Evolutionary conservation across 768 basidiomycete species (phyloP).

Genomic region (Agaricus bisporus): DNA sequence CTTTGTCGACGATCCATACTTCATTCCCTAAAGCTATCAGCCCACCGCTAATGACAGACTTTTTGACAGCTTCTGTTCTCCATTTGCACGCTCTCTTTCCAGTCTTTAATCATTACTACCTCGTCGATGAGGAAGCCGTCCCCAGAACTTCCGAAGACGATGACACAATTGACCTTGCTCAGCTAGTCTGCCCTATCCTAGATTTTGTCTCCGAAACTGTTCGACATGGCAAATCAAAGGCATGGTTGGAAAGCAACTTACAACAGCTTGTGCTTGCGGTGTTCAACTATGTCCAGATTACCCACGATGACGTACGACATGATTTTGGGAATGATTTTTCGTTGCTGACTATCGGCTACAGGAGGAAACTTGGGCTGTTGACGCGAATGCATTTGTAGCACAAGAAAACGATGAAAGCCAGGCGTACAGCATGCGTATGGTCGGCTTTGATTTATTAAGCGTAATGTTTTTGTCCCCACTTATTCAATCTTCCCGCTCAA

Average conservation of each 20-base stretch:
- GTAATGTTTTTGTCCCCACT: conserved; percentile 31
- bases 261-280: conserved; percentile 44
- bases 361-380: conserved; percentile 88
- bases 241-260: conserved; percentile 57
- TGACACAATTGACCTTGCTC: conserved; percentile 66
- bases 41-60: conserved; percentile 48
- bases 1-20: conserved; percentile 71
- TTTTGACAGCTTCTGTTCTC: conserved; percentile 50
- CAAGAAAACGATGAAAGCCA: conserved; percentile 93
- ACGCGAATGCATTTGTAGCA: conserved; percentile 88
- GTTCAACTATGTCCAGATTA: conserved; percentile 80
- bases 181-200: conserved; percentile 71
- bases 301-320: conserved; percentile 71
- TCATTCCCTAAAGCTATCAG: conserved; percentile 75
- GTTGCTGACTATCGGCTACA: conserved; percentile 22
- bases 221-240: conserved; percentile 57
- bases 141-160: conserved; percentile 67
- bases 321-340: not conserved
- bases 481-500: not conserved
- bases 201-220: conserved; percentile 71
- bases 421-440: conserved; percentile 74
- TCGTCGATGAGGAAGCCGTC: conserved; percentile 45
- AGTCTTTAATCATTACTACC: conserved; percentile 56
- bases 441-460: conserved; percentile 76
- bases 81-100: conserved; percentile 58